phyloP scores from a whole-genome alignment of 1,284 basidiomycete genomes.

The Marasmius tenuissimus region DNA sequence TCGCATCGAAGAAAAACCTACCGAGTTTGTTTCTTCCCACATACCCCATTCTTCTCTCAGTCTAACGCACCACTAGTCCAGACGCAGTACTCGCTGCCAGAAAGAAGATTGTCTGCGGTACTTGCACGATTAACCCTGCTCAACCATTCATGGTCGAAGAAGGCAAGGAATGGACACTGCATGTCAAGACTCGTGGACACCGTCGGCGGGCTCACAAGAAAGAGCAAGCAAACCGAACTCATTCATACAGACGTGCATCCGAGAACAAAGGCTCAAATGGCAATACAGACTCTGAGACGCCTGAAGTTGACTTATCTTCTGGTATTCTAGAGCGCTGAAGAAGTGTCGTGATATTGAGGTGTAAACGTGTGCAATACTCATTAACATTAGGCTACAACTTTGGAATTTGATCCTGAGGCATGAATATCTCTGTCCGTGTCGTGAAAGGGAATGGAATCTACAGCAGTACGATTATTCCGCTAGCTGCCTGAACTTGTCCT shows the following conservation, averaged over 20 bases:
- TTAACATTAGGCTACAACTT: slow-evolving; percentile 15
- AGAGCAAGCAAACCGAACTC: background rate
- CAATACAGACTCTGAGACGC: background rate
- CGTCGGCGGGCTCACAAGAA: slow-evolving; percentile 33
- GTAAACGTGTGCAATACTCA: background rate
- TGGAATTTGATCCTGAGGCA: slow-evolving; percentile 4
- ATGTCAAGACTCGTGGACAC: slow-evolving; percentile 64
- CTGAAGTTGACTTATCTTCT: background rate
- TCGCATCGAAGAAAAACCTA: slow-evolving; percentile 38
- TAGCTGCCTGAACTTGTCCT: slow-evolving; percentile 86
- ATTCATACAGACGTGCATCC: background rate
- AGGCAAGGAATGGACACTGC: slow-evolving; percentile 64
- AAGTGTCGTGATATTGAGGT: background rate
- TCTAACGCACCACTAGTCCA: slow-evolving; percentile 42
- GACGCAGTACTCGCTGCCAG: slow-evolving; percentile 55
- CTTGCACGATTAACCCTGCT: slow-evolving; percentile 65
- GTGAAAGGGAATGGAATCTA: background rate
- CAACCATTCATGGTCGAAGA: slow-evolving; percentile 78
- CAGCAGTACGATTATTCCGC: slow-evolving; percentile 57
- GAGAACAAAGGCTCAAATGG: background rate
- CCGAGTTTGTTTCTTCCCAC: slow-evolving; percentile 40
- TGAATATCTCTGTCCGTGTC: slow-evolving; percentile 3
- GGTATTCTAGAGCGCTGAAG: background rate
- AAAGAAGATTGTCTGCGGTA: slow-evolving; percentile 60
- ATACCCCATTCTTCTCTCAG: slow-evolving; percentile 10